A percentile compares a stretch with the other conserved stretches of the same genome.
phyloP scores from a whole-genome alignment of 345 rosid species.

The Gossypium australe region DNA sequence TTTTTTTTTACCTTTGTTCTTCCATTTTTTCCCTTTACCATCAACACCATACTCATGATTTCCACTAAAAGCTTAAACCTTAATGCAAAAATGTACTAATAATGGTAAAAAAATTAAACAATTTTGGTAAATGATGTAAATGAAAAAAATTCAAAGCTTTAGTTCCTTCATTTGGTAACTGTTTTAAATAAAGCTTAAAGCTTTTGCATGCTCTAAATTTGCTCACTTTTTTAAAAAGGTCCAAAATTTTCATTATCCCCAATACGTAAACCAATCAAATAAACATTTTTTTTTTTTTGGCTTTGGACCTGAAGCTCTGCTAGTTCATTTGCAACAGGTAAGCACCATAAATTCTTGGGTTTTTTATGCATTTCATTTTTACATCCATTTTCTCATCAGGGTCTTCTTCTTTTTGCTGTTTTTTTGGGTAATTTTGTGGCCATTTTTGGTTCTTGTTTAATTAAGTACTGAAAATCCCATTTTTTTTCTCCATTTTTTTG shows the following conservation, averaged over 20 bases:
- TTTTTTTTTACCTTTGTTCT: neutral
- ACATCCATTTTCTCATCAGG: too few relatives aligned
- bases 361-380: neutral
- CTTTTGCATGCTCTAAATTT: too few relatives aligned
- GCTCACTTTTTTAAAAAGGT: too few relatives aligned
- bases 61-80: neutral
- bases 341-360: neutral
- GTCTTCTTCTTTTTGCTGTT: too few relatives aligned
- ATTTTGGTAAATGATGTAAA: neutral
- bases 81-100: neutral
- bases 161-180: slow-evolving; percentile 14
- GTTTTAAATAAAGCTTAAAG: too few relatives aligned
- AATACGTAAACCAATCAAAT: too few relatives aligned
- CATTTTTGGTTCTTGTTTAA: too few relatives aligned
- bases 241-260: too few relatives aligned
- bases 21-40: neutral
- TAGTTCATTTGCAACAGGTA: neutral
- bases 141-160: neutral
- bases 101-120: neutral
- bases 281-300: neutral
- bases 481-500: neutral
- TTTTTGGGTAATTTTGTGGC: too few relatives aligned
- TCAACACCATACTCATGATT: neutral
- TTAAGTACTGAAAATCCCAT: too few relatives aligned
- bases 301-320: neutral